Base-by-base conservation (phyloP, 2,329 filamentous ascomycete genomes). In the Epichloe hybrida region DNA sequence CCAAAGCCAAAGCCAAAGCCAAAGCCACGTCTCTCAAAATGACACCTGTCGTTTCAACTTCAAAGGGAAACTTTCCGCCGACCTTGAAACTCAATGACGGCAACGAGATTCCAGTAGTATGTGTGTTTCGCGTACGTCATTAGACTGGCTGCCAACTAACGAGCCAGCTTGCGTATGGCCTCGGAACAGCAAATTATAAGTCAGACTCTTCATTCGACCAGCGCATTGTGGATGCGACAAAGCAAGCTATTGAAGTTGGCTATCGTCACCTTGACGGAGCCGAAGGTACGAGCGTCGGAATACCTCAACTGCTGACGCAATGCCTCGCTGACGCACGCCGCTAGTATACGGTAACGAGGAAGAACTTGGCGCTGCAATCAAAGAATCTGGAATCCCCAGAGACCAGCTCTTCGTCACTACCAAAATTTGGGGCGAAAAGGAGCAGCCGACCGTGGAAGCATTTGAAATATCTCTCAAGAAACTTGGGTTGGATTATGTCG, bases 211-310 rank as follows among this genome's bases (percentile, higher is more conserved):
- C 73, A 45, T 68, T 82, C 41, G 80, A 87, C 56, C 67, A 80
- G 51, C 70, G 73, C 5, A 66, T 75, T 46, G 62, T 75, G 44
- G 66, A 71, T 23, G 56, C 69, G 49, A 73, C 74, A 41, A 76
- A 83, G 51, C 74, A 69, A 55, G 85, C 86, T 35, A 83, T 88
- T 58, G 75, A 77, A 50, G 65, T 79, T n/a, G 85, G 83, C 23
- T 89, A 82, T 64, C 73, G 74, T 52, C 85, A 90, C 60, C 72
- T 90, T 3, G 86, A 91, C 63, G 80, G 85, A 42, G 86, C 86
- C 20, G 81, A 90, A 70, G 68, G 81, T 82, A 62, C 52, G 66
- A 56, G 27, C n/a, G 1, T 13, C 5, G n/a, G 15, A 23, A 4
- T 3, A 9, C 15, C 9, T 8, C 45, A 8, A 27, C 8, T 46